Base-by-base conservation (phyloP, 2,329 filamentous ascomycete species). In the Penicillium oxalicum region DNA sequence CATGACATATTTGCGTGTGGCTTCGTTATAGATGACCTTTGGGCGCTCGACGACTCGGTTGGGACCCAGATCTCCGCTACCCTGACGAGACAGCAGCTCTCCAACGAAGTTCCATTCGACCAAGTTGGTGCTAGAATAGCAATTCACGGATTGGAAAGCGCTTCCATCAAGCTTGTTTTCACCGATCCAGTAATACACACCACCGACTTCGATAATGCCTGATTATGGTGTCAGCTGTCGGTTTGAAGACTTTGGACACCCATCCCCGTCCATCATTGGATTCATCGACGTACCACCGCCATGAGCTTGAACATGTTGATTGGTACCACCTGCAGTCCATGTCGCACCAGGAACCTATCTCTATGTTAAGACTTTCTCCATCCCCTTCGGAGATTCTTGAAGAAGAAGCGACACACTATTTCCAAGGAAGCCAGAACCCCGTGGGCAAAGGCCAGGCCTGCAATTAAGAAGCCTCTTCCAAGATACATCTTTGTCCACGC, bases 91-190 rank as follows among this genome's bases (percentile, higher is more conserved):
- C 2, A 87, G 70, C 0, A 86, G 70, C 0, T 80, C 77, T 9
- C 79, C 78, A 32, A 77, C 78, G 49, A 79, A 82, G 0, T 70
- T 78, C 84, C 84, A 87, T 54, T 83, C 74, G 0, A 84, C 77
- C 0, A 87, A 73, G 62, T 87, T 73, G 9, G 71, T 72, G 11
- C 79, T 83, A 0, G 78, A 80, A 64, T 86, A 87, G 67, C 83
- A 87, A 62, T 85, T 86, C 56, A 87, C 71, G 44, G 81, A 81
- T 50, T 80, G 77, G 63, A 86, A 87, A 0, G 72, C 66, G 1
- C 71, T 75, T 25, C 82, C 81, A n/a, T 77, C 68, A 1, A 79
- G 78, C 63, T 87, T 86, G 67, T 87, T 83, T 62, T 87, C 84
- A 12, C 84, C 84, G 32, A 86, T 78, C 68, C 82, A 76, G 68